A percentile compares a stretch with the other conserved stretches of the same genome.
Evolutionary conservation across 768 basidiomycete species (phyloP).

Genomic region (Leccinum uliginosum): DNA sequence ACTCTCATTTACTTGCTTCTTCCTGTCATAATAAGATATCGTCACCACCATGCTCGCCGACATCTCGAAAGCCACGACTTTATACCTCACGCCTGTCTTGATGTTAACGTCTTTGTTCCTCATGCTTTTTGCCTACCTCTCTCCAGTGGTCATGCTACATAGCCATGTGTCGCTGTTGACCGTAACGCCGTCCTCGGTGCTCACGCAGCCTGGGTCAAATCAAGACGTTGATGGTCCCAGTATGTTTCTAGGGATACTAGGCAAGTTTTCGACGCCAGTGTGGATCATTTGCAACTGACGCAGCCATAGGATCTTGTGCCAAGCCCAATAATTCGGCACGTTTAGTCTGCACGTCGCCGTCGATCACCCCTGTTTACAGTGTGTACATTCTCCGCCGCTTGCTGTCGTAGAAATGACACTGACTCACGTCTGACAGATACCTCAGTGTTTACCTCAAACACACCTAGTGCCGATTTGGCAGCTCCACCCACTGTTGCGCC

Average conservation of each 20-base stretch:
- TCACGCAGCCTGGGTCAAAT: conserved; percentile 34
- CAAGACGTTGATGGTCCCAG: conserved; percentile 59
- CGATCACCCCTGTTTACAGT: conserved; percentile 63
- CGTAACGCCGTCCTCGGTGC: conserved; percentile 51
- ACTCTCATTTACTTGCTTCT: conserved; percentile 10
- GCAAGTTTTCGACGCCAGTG: conserved; percentile 32
- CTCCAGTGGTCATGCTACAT: conserved; percentile 58
- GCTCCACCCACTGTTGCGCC: conserved; percentile 61
- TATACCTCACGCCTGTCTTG: conserved; percentile 65
- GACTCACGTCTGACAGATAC: conserved; percentile 42
- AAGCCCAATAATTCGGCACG: conserved; percentile 43
- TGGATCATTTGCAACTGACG: conserved; percentile 1
- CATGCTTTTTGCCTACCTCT: conserved; percentile 61
- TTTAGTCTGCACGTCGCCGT: conserved; percentile 53
- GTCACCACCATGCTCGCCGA: conserved; percentile 55
- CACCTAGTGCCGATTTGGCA: conserved; percentile 52
- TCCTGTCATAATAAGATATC: background rate
- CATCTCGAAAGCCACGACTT: conserved; percentile 61
- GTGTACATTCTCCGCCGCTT: conserved; percentile 15
- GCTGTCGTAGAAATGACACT: background rate
- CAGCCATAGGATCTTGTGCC: conserved; percentile 59
- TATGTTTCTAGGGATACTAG: conserved; percentile 61
- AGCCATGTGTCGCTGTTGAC: conserved; percentile 60
- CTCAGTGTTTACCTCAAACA: conserved; percentile 54
- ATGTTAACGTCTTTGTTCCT: conserved; percentile 64